Conservation (phyloP, 441 rosid species). For the Cnidoscolus chayamansa region DNA sequence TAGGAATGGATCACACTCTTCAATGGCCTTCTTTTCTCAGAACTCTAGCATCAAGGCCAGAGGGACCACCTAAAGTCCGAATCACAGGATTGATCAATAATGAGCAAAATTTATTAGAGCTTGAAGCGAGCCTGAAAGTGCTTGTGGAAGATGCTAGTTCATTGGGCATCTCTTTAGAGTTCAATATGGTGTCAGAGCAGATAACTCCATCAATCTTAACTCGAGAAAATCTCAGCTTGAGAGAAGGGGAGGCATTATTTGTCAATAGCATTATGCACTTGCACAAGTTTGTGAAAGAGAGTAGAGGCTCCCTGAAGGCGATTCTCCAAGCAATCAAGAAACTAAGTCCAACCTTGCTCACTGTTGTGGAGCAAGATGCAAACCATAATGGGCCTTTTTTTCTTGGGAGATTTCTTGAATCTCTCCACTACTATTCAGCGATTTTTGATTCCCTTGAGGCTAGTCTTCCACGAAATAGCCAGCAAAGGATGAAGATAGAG, state of each 20-base stretch:
- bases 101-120: constrained; percentile 22
- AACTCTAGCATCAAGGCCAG: constrained; percentile 50
- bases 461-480: constrained; percentile 49
- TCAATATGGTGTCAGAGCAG: constrained; percentile 29
- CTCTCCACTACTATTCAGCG: constrained; percentile 67
- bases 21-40: constrained; percentile 65
- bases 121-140: constrained; percentile 37
- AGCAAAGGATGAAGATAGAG: constrained; percentile 57
- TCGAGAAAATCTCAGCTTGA: constrained; percentile 42
- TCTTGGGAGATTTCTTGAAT: constrained; percentile 62
- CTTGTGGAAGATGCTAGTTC: constrained; percentile 42
- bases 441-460: constrained; percentile 63
- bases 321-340: constrained; percentile 66
- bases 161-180: constrained; percentile 39
- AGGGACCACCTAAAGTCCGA: constrained; percentile 47
- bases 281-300: constrained; percentile 63
- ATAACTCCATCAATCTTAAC: constrained; percentile 36
- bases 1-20: constrained; percentile 56
- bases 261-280: constrained; percentile 53
- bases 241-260: constrained; percentile 50
- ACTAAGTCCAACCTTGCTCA: constrained; percentile 44
- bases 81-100: constrained; percentile 42
- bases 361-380: constrained; percentile 64
- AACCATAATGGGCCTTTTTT: constrained; percentile 74
- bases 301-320: constrained; percentile 62